Base-by-base conservation (phyloP, 2,329 filamentous ascomycete genomes). In the Blumeriella jaapii region DNA sequence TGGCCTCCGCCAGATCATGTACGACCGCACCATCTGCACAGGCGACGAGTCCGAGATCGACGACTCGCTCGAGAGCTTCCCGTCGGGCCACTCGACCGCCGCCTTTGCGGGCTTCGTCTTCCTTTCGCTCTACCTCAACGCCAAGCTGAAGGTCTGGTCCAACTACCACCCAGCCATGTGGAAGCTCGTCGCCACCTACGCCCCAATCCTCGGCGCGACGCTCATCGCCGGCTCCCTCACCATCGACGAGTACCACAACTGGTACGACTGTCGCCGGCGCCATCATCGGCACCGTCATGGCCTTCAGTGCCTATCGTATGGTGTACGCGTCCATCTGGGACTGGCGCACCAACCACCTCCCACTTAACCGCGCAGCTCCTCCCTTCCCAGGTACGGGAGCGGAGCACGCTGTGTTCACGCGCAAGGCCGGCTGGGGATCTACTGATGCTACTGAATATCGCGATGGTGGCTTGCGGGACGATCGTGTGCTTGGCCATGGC, bases 161-260 rank as follows among this genome's bases (percentile, higher is more conserved):
- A 78, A 82, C 61, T 78, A 80, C 54, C 79, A 83, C 52, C 72
- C 80, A 0, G 64, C 74, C 9, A 74, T 82, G 67, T 84, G 79
- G 80, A 84, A 84, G 59, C 58, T 83, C 9, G 62, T 79, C 19
- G 68, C 64, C 11, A 61, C 74, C 15, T 80, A 78, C 49, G 66
- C 71, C 0, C 80, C 81, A 0, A 58, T 85, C 2, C 69, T 85
- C 0, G 76, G 73, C 2, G 79, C 79, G 0, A 65, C 64, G 2
- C 61, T 85, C 2, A 82, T 85, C 27, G 78, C 69, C 1, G 78
- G 78, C 5, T 71, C 76, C 0, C 59, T 84, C 7, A 82, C 77
- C 0, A 82, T 84, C 38, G 74, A 84, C 45, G 72, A 82, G 53
- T 82, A 67, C 53, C 80, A 86, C 59, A 77, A 84, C 58, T 81